A percentile compares a stretch with the other conserved stretches of the same genome.
These are phyloP conservation scores for Aaosphaeria arxii DNA, from an alignment of 2,329 filamentous ascomycete species.

Conservation along the genomic window DNA sequence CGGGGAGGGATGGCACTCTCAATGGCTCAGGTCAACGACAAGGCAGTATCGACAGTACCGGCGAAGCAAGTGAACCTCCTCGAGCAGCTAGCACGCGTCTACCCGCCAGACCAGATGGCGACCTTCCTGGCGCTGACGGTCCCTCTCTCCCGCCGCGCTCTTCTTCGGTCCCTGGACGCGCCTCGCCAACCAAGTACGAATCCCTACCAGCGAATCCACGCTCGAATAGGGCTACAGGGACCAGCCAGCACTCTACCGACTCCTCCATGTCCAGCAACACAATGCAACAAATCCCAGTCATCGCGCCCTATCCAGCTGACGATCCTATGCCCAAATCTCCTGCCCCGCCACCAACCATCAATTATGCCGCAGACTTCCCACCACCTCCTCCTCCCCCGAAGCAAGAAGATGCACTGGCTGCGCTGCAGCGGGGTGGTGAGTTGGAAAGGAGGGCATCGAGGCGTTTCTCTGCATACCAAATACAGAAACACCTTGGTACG, in stretches of 20 bases:
- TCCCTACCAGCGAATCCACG: conserved; percentile 33
- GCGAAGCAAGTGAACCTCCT: conserved; percentile 36
- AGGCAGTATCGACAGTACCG: conserved; percentile 30
- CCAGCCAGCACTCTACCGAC: conserved; percentile 33
- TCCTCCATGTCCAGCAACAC: conserved; percentile 71
- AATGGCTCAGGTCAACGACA: conserved; percentile 40
- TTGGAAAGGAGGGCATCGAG: conserved; percentile 88
- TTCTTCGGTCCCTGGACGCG: conserved; percentile 44
- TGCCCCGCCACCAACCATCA: conserved; percentile 32
- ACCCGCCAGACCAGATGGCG: conserved; percentile 40
- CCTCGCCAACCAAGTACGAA: conserved; percentile 44
- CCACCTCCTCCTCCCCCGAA: conserved; percentile 79
- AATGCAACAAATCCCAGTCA: conserved; percentile 72
- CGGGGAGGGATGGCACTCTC: conserved; percentile 46
- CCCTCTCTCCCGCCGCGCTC: conserved; percentile 48
- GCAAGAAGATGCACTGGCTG: conserved; percentile 85
- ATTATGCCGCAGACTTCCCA: conserved; percentile 56
- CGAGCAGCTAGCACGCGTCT: conserved; percentile 42
- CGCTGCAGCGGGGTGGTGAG: conserved; percentile 86
- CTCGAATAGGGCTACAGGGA: conserved; percentile 28
- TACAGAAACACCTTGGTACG: conserved; percentile 87
- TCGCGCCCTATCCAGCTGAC: conserved; percentile 69
- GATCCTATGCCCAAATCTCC: conserved; percentile 44
- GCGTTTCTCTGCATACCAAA: conserved; percentile 94
- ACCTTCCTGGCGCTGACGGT: conserved; percentile 19